A percentile compares a stretch with the other conserved stretches of the same genome.
These are phyloP conservation scores for Omphalotus olearius DNA, from an alignment of 1,284 basidiomycete genomes.

Conservation along the genomic window DNA sequence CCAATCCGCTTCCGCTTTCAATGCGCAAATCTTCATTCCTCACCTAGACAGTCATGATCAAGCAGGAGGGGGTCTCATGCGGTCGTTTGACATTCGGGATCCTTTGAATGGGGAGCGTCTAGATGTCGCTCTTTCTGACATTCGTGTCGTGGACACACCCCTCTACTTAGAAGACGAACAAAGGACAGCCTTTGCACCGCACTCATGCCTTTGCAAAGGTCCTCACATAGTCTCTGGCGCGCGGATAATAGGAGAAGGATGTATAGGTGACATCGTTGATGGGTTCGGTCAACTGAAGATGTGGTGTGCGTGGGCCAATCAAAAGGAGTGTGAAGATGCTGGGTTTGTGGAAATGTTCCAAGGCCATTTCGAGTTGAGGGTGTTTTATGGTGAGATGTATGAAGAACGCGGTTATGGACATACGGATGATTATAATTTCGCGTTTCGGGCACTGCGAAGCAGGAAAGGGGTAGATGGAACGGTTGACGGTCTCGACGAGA, in stretches of 20 bases:
- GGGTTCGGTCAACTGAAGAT: not conserved
- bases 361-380: not conserved
- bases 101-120: not conserved
- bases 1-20: no score
- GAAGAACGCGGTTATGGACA: not conserved
- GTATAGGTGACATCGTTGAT: not conserved
- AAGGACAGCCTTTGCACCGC: not conserved
- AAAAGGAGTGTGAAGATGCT: not conserved
- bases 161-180: not conserved
- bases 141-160: not conserved
- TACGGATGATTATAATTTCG: not conserved
- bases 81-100: not conserved
- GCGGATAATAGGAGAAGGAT: constrained; percentile 1
- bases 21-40: no score
- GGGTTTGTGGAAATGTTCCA: not conserved
- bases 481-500: no score
- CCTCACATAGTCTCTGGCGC: not conserved
- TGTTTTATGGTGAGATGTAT: constrained; percentile 2
- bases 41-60: no score
- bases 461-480: no score
- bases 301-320: not conserved
- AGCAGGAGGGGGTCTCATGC: not conserved
- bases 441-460: not conserved
- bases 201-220: not conserved
- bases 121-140: not conserved